These are phyloP conservation scores for Sonneratia caseolaris DNA, from an alignment of 345 rosid genomes.

Conservation along the genomic window DNA sequence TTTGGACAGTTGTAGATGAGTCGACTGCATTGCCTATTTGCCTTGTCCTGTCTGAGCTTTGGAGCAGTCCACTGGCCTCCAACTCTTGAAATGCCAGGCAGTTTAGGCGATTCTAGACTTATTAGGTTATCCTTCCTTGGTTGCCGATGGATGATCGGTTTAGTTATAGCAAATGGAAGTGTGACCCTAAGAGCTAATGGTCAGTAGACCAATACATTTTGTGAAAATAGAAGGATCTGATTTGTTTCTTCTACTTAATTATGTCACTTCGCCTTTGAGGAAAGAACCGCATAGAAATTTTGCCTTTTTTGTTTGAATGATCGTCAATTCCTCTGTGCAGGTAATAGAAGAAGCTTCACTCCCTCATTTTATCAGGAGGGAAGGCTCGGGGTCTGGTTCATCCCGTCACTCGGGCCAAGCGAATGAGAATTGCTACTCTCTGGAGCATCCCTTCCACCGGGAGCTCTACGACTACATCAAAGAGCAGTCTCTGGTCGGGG, in stretches of 20 bases:
- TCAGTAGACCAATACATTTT: too few relatives aligned
- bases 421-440: constrained; percentile 40
- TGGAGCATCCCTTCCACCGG: constrained; percentile 84
- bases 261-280: neutral
- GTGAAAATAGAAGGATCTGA: neutral
- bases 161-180: neutral
- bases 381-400: constrained; percentile 81
- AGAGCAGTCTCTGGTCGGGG: constrained; percentile 33
- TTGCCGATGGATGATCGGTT: neutral
- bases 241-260: neutral
- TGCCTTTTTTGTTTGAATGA: neutral
- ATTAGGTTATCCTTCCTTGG: too few relatives aligned
- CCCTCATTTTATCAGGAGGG: constrained; percentile 84
- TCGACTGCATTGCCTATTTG: neutral
- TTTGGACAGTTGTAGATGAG: neutral
- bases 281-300: neutral
- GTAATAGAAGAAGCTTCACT: constrained; percentile 71
- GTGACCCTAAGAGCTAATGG: too few relatives aligned
- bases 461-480: constrained; percentile 77
- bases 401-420: constrained; percentile 36
- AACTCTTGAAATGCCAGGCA: neutral
- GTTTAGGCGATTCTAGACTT: neutral
- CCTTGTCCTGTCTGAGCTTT: neutral
- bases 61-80: neutral
- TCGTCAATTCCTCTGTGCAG: constrained; percentile 25